A percentile compares a stretch with the other conserved stretches of the same genome.
Evolutionary conservation across 768 basidiomycete genomes (phyloP).

Genomic region (Paxillus ammoniavirescens): DNA sequence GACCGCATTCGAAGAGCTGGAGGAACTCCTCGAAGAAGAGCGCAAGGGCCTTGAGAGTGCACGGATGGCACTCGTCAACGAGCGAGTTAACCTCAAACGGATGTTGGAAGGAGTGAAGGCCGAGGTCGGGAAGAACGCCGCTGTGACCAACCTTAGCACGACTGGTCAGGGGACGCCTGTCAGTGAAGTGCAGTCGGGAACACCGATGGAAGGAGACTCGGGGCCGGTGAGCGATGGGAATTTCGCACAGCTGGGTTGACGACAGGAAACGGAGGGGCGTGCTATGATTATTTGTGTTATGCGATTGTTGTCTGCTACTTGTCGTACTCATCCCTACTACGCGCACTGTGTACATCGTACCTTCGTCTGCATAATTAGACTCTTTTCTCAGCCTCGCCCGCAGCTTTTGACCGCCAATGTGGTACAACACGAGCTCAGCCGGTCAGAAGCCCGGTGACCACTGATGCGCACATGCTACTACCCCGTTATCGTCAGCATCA

Average conservation of each 20-base stretch:
- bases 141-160: slow-evolving; percentile 46
- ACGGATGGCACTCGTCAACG: slow-evolving; percentile 74
- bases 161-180: slow-evolving; percentile 60
- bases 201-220: slow-evolving; percentile 46
- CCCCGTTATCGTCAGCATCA: too few relatives aligned
- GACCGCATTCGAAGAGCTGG: slow-evolving; percentile 91
- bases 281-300: slow-evolving; percentile 30
- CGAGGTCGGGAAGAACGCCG: slow-evolving; percentile 58
- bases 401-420: too few relatives aligned
- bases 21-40: slow-evolving; percentile 90
- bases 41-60: slow-evolving; percentile 81
- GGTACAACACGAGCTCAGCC: too few relatives aligned
- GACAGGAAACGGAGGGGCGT: neutral
- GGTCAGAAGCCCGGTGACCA: too few relatives aligned
- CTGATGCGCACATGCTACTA: too few relatives aligned
- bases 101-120: slow-evolving; percentile 65
- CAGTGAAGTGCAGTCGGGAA: slow-evolving; percentile 48
- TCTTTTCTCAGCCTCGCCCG: too few relatives aligned
- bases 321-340: too few relatives aligned
- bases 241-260: slow-evolving; percentile 49
- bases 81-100: slow-evolving; percentile 69
- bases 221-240: slow-evolving; percentile 58
- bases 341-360: too few relatives aligned
- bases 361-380: too few relatives aligned
- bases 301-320: slow-evolving; percentile 6